Evolutionary conservation across 495 filamentous ascomycete genomes (phyloP).

Genomic region (Platismatia glauca): DNA sequence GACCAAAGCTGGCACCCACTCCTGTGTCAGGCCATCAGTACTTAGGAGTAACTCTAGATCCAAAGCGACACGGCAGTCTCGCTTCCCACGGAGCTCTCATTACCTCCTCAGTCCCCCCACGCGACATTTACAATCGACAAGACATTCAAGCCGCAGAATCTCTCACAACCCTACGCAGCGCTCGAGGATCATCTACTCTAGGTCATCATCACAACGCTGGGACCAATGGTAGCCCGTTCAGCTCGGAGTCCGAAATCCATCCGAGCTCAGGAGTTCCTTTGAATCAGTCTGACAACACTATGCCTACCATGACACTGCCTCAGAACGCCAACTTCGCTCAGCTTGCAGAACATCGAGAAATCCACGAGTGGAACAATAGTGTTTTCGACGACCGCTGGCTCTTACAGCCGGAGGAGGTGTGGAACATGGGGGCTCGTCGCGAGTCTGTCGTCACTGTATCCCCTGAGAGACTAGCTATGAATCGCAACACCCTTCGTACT

Average conservation of each 20-base stretch:
- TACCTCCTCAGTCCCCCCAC: neutral
- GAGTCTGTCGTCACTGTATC: neutral
- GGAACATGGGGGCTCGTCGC: neutral
- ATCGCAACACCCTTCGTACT: neutral
- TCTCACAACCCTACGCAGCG: neutral
- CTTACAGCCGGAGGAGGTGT: constrained; percentile 11
- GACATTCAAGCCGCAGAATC: constrained; percentile 2
- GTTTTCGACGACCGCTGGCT: constrained; percentile 24
- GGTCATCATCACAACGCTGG: neutral
- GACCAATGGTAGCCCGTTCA: constrained; percentile 1
- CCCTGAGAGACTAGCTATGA: neutral
- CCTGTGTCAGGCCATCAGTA: constrained; percentile 1
- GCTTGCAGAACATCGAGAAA: constrained; percentile 8
- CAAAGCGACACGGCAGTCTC: neutral
- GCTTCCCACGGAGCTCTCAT: neutral
- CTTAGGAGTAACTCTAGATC: neutral
- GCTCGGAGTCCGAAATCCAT: constrained; percentile 2
- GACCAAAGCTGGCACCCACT: neutral
- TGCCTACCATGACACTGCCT: constrained; percentile 2
- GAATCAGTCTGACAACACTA: neutral
- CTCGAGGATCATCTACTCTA: neutral
- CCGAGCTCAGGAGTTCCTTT: constrained; percentile 6
- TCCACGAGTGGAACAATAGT: constrained; percentile 16
- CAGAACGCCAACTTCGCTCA: constrained; percentile 18
- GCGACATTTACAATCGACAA: neutral